A percentile compares a stretch with the other conserved stretches of the same genome.
Evolutionary conservation across 768 basidiomycete species (phyloP).

Genomic region (Pholiota conissans): DNA sequence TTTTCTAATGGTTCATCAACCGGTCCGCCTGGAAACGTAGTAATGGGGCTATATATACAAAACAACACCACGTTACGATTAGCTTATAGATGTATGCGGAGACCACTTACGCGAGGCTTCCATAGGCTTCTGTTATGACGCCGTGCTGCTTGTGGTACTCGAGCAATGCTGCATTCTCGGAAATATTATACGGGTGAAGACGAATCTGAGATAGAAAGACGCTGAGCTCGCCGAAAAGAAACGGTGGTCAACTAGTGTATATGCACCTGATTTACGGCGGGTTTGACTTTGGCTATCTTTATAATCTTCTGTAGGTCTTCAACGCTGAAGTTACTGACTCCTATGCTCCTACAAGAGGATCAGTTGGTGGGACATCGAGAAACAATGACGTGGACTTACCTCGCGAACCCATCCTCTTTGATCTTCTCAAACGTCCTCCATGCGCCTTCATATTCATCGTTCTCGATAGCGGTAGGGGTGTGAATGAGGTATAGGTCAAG

Average conservation of each 20-base stretch:
- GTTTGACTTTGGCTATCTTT: constrained; percentile 51
- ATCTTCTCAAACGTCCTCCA: constrained; percentile 64
- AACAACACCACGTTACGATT: constrained; percentile 10
- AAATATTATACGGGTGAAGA: constrained; percentile 71
- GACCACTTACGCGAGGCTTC: constrained; percentile 53
- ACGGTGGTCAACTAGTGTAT: not conserved
- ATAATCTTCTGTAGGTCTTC: constrained; percentile 51
- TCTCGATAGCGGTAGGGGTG: constrained; percentile 32
- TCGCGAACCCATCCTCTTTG: constrained; percentile 42
- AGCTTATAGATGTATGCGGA: not conserved
- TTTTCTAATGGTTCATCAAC: constrained; percentile 56
- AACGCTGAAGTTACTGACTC: constrained; percentile 68
- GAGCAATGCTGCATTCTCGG: constrained; percentile 51
- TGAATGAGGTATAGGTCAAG: constrained; percentile 78
- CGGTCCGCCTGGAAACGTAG: constrained; percentile 58
- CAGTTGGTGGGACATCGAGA: not conserved
- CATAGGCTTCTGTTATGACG: constrained; percentile 75
- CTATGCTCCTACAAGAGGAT: constrained; percentile 53
- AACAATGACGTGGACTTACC: constrained; percentile 23
- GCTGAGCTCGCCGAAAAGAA: not conserved
- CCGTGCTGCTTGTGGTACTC: constrained; percentile 56
- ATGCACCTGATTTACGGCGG: constrained; percentile 72
- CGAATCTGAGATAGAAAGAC: constrained; percentile 45
- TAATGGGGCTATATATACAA: constrained; percentile 47
- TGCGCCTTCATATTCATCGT: constrained; percentile 31